Evolutionary conservation across 169 alveolate genomes (phyloP).

Genomic region (Plasmodium gaboni): DNA sequence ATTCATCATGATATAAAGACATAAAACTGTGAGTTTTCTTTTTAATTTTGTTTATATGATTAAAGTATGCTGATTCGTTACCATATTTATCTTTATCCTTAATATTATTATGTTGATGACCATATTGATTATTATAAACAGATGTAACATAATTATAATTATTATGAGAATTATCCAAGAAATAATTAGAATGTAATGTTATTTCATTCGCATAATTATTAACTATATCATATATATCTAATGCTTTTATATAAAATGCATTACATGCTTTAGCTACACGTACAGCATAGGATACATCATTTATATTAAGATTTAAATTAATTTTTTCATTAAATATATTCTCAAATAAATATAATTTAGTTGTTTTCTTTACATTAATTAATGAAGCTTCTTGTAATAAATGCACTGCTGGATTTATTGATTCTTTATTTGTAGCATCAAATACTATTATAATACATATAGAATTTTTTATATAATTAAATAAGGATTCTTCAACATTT

Average conservation of each 20-base stretch:
- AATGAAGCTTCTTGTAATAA: conserved; percentile 70
- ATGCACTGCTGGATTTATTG: conserved; percentile 55
- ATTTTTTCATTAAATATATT: conserved; percentile 70
- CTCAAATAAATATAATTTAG: conserved; percentile 43
- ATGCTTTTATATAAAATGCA: conserved; percentile 46
- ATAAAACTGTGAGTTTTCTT: background rate
- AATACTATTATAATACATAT: conserved; percentile 50
- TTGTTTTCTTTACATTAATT: conserved; percentile 46
- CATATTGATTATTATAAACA: no score
- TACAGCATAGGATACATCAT: conserved; percentile 53
- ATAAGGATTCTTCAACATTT: conserved; percentile 42
- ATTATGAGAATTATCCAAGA: background rate
- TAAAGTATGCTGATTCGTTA: background rate
- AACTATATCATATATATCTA: conserved; percentile 61
- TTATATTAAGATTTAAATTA: conserved; percentile 18
- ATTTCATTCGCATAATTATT: conserved; percentile 21
- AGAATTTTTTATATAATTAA: conserved; percentile 42
- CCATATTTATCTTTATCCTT: background rate
- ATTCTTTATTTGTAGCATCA: conserved; percentile 59
- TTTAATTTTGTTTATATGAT: background rate
- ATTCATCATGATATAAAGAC: background rate
- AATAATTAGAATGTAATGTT: background rate
- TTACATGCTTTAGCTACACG: conserved; percentile 52
- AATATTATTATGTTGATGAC: background rate
- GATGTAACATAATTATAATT: background rate